A percentile compares a stretch with the other conserved stretches of the same genome.
Evolutionary conservation across 2,329 filamentous ascomycete species (phyloP).

Genomic region (Hypomyces rosellus): DNA sequence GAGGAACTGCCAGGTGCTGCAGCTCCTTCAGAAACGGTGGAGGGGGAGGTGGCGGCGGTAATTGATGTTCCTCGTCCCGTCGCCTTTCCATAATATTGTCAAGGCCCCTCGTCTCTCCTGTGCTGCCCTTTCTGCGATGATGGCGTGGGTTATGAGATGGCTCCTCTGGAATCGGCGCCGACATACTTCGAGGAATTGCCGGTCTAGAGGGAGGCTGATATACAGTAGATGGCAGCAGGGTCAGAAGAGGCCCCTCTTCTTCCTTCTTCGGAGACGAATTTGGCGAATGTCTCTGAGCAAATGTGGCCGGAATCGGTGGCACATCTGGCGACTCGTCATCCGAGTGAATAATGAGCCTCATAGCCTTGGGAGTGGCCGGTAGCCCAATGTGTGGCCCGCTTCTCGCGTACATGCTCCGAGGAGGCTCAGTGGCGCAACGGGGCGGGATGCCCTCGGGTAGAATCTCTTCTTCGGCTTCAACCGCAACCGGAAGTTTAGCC

Average conservation of each 20-base stretch:
- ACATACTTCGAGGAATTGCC: constrained; percentile 55
- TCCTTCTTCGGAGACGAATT: constrained; percentile 29
- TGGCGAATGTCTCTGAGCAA: constrained; percentile 37
- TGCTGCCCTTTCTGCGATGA: constrained; percentile 30
- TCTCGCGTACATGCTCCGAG: constrained; percentile 44
- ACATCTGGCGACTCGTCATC: constrained; percentile 32
- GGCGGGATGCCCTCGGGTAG: constrained; percentile 40
- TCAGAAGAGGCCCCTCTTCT: constrained; percentile 31
- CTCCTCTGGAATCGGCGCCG: constrained; percentile 44
- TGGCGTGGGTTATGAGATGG: constrained; percentile 20
- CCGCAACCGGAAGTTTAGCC: constrained; percentile 20
- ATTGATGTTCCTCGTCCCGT: constrained; percentile 44
- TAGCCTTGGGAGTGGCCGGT: constrained; percentile 86
- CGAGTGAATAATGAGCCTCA: constrained; percentile 69
- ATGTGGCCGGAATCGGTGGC: constrained; percentile 45
- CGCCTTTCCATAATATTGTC: constrained; percentile 41
- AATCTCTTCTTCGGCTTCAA: constrained; percentile 39
- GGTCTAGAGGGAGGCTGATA: constrained; percentile 49
- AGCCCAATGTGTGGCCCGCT: constrained; percentile 60
- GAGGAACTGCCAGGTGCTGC: constrained; percentile 54
- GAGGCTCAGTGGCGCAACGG: constrained; percentile 57
- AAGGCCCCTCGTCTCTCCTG: constrained; percentile 38
- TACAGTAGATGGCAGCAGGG: constrained; percentile 52
- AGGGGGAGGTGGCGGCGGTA: constrained; percentile 46
- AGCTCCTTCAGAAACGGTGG: constrained; percentile 55